Evolutionary conservation across 176 grass and related monocot species (phyloP).

Genomic region (Hsuehochloa calcarea): DNA sequence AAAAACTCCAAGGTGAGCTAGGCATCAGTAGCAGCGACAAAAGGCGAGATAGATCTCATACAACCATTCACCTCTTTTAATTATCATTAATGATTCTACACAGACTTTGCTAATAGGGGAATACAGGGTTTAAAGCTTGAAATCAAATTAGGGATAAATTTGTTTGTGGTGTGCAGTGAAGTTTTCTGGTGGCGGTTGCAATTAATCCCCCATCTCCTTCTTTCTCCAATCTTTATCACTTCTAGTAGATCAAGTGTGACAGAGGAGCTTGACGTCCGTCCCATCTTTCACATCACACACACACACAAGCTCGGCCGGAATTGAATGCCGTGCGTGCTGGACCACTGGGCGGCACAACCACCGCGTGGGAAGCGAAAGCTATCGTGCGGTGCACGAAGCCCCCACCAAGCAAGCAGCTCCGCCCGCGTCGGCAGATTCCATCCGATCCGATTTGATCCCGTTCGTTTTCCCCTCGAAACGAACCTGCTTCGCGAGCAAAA

Average conservation of each 20-base stretch:
- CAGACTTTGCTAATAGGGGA: too few relatives aligned
- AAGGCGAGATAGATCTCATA: too few relatives aligned
- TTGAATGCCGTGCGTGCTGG: neutral
- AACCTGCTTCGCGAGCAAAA: too few relatives aligned
- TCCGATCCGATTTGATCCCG: neutral
- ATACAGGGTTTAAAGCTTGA: neutral
- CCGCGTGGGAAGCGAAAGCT: too few relatives aligned
- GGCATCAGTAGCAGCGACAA: too few relatives aligned
- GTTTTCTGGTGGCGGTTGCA: neutral
- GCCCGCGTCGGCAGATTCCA: too few relatives aligned
- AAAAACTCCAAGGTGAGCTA: too few relatives aligned
- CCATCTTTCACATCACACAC: too few relatives aligned
- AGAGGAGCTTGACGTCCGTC: neutral
- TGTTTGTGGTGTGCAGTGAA: neutral
- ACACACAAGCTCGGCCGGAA: neutral
- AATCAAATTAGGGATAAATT: neutral
- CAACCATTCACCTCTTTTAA: too few relatives aligned
- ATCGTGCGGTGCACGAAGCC: too few relatives aligned
- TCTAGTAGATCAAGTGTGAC: neutral
- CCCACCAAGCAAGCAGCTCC: too few relatives aligned
- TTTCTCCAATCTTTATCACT: neutral
- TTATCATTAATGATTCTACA: too few relatives aligned
- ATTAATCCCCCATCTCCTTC: neutral
- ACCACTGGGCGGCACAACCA: neutral
- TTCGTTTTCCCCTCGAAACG: neutral